A percentile compares a stretch with the other conserved stretches of the same genome.
These are phyloP conservation scores for Cystobasidiaceae sp. DNA, from an alignment of 1,284 basidiomycete species.

Conservation along the genomic window DNA sequence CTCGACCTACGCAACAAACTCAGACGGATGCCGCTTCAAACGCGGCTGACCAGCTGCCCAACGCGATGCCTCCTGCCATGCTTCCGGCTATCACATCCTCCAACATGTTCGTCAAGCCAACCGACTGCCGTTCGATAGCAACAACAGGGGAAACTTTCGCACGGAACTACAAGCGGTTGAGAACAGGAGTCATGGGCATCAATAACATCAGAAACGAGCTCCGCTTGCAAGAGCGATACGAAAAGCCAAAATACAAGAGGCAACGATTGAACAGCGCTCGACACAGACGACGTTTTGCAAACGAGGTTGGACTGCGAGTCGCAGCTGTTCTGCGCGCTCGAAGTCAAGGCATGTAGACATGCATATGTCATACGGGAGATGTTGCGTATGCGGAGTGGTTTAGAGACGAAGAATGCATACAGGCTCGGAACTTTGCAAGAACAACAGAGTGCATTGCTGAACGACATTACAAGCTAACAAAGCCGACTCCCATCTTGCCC, in stretches of 20 bases:
- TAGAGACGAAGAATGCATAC: too few relatives aligned
- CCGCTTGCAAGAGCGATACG: constrained; percentile 25
- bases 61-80: too few relatives aligned
- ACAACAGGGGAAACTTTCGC: not conserved
- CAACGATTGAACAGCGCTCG: constrained; percentile 22
- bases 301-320: constrained; percentile 18
- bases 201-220: constrained; percentile 27
- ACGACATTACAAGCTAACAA: not conserved
- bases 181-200: constrained; percentile 8
- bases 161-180: constrained; percentile 13
- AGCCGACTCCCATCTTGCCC: not conserved
- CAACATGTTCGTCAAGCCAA: constrained; percentile 11
- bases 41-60: too few relatives aligned
- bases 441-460: not conserved
- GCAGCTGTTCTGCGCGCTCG: constrained; percentile 21
- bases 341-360: constrained; percentile 26
- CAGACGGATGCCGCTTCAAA: not conserved
- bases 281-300: constrained; percentile 26
- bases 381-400: too few relatives aligned
- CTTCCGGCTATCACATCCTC: not conserved
- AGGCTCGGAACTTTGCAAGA: too few relatives aligned
- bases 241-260: constrained; percentile 29
- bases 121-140: not conserved
- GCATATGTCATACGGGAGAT: not conserved
- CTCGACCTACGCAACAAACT: too few relatives aligned